Conservation (phyloP, 2,329 filamentous ascomycete species). For the Fusarium keratoplasticum region DNA sequence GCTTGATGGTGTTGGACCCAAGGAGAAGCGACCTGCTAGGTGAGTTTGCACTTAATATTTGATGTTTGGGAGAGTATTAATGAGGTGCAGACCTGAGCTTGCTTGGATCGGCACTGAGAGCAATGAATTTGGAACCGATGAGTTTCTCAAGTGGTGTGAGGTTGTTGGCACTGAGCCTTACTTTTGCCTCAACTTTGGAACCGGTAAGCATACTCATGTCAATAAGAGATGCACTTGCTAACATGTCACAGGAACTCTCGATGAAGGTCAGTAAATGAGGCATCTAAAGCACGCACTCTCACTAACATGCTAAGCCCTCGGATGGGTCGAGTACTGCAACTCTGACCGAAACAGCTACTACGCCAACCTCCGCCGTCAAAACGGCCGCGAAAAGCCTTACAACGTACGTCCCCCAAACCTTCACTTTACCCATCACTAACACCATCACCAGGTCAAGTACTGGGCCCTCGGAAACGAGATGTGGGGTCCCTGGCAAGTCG, state of each 20-base stretch:
- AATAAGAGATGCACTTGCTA: not conserved
- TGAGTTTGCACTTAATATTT: slow-evolving; percentile 22
- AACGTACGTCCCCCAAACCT: slow-evolving; percentile 51
- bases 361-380: slow-evolving; percentile 80
- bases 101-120: slow-evolving; percentile 83
- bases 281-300: not conserved
- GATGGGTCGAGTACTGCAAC: slow-evolving; percentile 91
- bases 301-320: slow-evolving; percentile 59
- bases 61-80: not conserved
- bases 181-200: slow-evolving; percentile 84
- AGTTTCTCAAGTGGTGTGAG: slow-evolving; percentile 86
- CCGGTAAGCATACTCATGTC: slow-evolving; percentile 58
- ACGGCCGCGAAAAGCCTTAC: slow-evolving; percentile 82
- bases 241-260: slow-evolving; percentile 51
- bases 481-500: slow-evolving; percentile 76
- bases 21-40: slow-evolving; percentile 70
- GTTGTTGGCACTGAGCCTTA: slow-evolving; percentile 81
- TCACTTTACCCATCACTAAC: not conserved
- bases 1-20: slow-evolving; percentile 83
- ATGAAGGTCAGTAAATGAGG: slow-evolving; percentile 44
- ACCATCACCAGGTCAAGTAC: slow-evolving; percentile 70
- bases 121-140: slow-evolving; percentile 86
- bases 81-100: slow-evolving; percentile 68
- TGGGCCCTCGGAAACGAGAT: slow-evolving; percentile 86
- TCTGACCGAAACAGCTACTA: slow-evolving; percentile 81